These are phyloP conservation scores for Xylariales sp. DNA, from an alignment of 2,329 filamentous ascomycete species.

Conservation along the genomic window DNA sequence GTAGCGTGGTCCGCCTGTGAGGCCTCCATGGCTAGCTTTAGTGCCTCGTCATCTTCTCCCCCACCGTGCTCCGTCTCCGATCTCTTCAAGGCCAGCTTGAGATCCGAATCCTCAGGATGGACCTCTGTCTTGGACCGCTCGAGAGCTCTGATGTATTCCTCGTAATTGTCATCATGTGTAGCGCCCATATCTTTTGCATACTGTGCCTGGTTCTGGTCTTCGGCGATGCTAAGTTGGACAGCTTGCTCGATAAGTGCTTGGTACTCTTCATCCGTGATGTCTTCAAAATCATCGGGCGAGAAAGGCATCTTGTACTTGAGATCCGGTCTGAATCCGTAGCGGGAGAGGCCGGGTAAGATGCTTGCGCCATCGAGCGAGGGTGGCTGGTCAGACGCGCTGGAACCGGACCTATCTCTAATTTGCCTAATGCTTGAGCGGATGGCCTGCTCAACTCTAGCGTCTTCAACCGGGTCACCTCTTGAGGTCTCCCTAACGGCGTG, in stretches of 20 bases:
- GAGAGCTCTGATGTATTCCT: constrained; percentile 15
- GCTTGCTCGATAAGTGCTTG: constrained; percentile 53
- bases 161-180: no score
- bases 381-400: constrained; percentile 13
- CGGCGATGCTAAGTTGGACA: constrained; percentile 45
- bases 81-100: constrained; percentile 13
- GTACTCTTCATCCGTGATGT: constrained; percentile 54
- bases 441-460: constrained; percentile 66
- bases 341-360: not conserved
- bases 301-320: constrained; percentile 14
- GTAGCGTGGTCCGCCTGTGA: constrained; percentile 24
- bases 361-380: not conserved
- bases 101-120: constrained; percentile 14
- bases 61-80: constrained; percentile 18
- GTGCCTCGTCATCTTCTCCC: constrained; percentile 29
- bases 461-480: constrained; percentile 63
- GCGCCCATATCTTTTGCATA: no score
- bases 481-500: constrained; percentile 68
- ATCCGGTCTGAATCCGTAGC: constrained; percentile 17
- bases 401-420: constrained; percentile 26
- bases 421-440: constrained; percentile 68
- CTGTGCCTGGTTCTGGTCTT: constrained; percentile 17
- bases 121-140: no score
- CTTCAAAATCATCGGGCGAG: constrained; percentile 31
- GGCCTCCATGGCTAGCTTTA: constrained; percentile 35